Evolutionary conservation across 495 filamentous ascomycete species (phyloP), one percentile per base, ranked within the genome.

Genomic region (Aspergillus leporis): DNA sequence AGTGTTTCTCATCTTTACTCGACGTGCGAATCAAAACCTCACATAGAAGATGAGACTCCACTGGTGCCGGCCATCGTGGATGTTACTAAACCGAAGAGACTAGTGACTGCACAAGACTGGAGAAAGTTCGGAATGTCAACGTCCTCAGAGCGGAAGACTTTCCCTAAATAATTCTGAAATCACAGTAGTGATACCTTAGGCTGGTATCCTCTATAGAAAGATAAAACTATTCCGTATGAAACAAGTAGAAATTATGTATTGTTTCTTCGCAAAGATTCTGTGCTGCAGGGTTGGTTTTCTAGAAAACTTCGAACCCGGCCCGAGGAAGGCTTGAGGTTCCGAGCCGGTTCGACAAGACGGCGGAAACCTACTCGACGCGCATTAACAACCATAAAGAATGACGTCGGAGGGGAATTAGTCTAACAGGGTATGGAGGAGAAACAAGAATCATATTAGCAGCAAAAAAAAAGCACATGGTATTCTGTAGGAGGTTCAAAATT

Each of bases 11-110:
- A 32, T 55, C 31, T 49, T 21, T 18, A 32, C 30, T 55, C 34
- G 4, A 22, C 22, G 28, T 55, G 58, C 58, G 52, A 60, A 60
- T 55, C 30, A 55, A 30, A 55, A 43, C n/a, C 45, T 36, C 31
- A 13, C 6, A 21, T 50, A 12, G 25, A 55, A 51, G n/a, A 60
- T 55, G 40, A 60, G 52, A 28, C 43, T 60, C 58, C 58, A 60
- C 58, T 22, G 38, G 34, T 21, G 8, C 36, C 48, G n/a, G 56
- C 10, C 25, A 28, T 28, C 28, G 57, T 51, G 57, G 50, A 45
- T 45, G 41, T 53, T 45, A 45, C 58, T 54, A 60, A n/a, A 41
- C 45, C 32, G 19, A 55, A 54, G 9, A 19, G 22, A 46, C 53
- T 55, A 53, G 34, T 18, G 5, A 46, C 52, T 54, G 52, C 52